phyloP scores from a whole-genome alignment of 2,329 filamentous ascomycete species.

The Claviceps humidiphila region DNA sequence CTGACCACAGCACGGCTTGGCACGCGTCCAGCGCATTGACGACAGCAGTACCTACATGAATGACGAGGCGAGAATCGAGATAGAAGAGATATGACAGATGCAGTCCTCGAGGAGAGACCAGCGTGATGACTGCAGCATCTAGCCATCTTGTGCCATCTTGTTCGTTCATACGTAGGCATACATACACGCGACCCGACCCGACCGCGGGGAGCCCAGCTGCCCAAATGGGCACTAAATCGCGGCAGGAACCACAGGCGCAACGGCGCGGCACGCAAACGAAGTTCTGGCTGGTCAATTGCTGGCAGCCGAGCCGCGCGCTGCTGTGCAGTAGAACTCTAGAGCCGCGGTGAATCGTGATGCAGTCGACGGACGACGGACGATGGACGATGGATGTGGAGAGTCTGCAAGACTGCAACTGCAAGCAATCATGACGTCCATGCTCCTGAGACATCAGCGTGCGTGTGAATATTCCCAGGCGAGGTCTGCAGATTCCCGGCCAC shows the following conservation, averaged over 20 bases:
- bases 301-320: not conserved
- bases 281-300: not conserved
- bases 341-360: not conserved
- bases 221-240: not conserved
- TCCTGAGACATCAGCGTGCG: too few relatives aligned
- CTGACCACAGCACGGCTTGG: not conserved
- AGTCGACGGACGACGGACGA: not conserved
- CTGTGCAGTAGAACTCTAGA: not conserved
- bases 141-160: not conserved
- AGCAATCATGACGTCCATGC: too few relatives aligned
- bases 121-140: not conserved
- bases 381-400: too few relatives aligned
- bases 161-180: not conserved
- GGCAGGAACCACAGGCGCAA: not conserved
- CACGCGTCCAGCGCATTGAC: not conserved
- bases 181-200: not conserved
- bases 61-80: not conserved
- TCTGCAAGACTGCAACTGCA: too few relatives aligned
- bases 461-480: too few relatives aligned
- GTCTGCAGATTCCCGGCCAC: too few relatives aligned
- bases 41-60: not conserved
- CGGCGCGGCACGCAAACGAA: not conserved
- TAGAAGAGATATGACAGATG: not conserved
- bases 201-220: conserved; percentile 1
- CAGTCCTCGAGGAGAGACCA: not conserved